phyloP scores from a whole-genome alignment of 345 rosid genomes.

The Hypericum perforatum region DNA sequence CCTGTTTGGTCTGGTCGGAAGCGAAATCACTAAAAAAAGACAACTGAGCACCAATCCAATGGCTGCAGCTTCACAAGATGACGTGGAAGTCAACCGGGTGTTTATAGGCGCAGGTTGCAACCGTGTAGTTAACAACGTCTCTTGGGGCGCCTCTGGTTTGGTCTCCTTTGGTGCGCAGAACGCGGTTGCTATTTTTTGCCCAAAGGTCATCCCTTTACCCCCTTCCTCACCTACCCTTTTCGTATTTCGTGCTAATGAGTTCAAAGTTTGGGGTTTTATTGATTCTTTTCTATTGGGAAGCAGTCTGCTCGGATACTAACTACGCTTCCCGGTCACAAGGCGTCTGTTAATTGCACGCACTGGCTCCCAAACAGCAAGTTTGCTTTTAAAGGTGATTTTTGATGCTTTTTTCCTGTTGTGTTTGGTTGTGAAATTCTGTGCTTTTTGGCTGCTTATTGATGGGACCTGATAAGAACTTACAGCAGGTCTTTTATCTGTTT shows the following conservation, averaged over 20 bases:
- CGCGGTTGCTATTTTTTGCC: slow-evolving; percentile 73
- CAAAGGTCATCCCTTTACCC: slow-evolving; percentile 32
- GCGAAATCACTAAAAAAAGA: too few species aligned
- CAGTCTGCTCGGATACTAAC: slow-evolving; percentile 78
- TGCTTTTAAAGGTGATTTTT: slow-evolving; percentile 55
- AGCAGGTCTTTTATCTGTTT: too few species aligned
- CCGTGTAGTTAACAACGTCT: slow-evolving; percentile 73
- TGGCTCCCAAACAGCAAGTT: slow-evolving; percentile 78
- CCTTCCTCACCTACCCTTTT: background rate
- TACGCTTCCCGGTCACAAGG: slow-evolving; percentile 80
- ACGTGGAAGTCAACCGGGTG: slow-evolving; percentile 42
- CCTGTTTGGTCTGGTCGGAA: too few species aligned
- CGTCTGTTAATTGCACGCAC: slow-evolving; percentile 74
- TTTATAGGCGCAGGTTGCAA: slow-evolving; percentile 94
- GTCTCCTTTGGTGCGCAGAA: slow-evolving; percentile 81
- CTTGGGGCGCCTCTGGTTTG: slow-evolving; percentile 81
- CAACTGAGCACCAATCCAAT: too few species aligned
- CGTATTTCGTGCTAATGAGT: background rate
- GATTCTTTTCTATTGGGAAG: background rate
- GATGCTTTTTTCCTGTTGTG: background rate
- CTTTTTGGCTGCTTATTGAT: background rate
- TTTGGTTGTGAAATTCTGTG: background rate
- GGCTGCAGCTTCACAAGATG: background rate
- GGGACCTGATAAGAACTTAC: background rate
- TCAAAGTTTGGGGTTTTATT: background rate